These are phyloP conservation scores for Aristolochia fimbriata DNA, from an alignment of 164 flowering plant genomes.

Conservation along the genomic window DNA sequence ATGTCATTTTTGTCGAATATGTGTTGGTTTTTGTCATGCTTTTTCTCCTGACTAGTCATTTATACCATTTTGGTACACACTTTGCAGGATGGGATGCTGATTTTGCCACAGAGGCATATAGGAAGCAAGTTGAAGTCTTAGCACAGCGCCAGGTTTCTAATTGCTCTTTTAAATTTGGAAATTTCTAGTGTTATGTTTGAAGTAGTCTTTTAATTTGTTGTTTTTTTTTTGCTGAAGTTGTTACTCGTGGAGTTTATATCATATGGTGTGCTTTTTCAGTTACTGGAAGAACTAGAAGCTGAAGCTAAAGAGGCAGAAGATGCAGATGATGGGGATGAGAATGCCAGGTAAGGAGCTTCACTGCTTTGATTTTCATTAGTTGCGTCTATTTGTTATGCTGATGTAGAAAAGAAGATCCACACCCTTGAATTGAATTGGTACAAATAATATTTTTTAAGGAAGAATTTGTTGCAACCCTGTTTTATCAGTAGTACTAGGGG, in stretches of 20 bases:
- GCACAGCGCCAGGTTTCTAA: slow-evolving; percentile 80
- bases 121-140: slow-evolving; percentile 86
- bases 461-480: too few relatives aligned
- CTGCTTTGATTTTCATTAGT: neutral
- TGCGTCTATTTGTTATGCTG: neutral
- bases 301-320: slow-evolving; percentile 72
- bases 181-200: neutral
- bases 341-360: slow-evolving; percentile 3
- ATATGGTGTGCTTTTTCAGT: slow-evolving; percentile 22
- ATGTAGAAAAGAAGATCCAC: too few relatives aligned
- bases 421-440: too few relatives aligned
- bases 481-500: too few relatives aligned
- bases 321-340: slow-evolving; percentile 29
- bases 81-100: slow-evolving; percentile 95
- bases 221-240: neutral
- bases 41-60: neutral
- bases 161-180: neutral
- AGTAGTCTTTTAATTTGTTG: neutral
- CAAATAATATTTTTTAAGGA: too few relatives aligned
- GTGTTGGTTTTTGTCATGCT: neutral
- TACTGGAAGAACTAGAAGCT: slow-evolving; percentile 73
- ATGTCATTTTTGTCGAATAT: neutral
- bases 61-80: neutral
- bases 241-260: neutral
- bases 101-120: slow-evolving; percentile 91